Evolutionary conservation across 768 basidiomycete genomes (phyloP).

Genomic region (Agrocybe praecox): DNA sequence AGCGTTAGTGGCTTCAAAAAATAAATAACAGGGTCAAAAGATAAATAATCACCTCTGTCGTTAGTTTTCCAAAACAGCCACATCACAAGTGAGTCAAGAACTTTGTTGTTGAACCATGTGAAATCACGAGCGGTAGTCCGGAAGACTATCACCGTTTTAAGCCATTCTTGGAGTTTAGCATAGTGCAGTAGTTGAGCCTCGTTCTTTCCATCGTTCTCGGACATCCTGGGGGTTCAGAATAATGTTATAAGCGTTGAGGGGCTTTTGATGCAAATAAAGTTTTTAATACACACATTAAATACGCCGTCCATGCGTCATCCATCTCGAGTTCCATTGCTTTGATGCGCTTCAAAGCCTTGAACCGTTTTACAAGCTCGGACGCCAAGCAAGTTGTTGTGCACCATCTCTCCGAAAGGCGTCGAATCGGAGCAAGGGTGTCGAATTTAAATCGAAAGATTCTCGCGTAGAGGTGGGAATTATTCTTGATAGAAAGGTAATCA

Average conservation of each 20-base stretch:
- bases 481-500: constrained; percentile 32
- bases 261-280: not conserved
- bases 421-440: constrained; percentile 38
- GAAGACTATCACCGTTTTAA: constrained; percentile 18
- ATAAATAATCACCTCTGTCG: constrained; percentile 33
- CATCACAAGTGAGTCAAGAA: constrained; percentile 37
- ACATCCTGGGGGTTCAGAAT: constrained; percentile 25
- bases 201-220: constrained; percentile 54
- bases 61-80: constrained; percentile 53
- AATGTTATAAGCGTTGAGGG: not conserved
- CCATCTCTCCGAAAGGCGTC: constrained; percentile 41
- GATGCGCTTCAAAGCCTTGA: constrained; percentile 42
- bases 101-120: constrained; percentile 30
- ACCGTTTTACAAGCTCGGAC: constrained; percentile 46
- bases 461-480: constrained; percentile 42
- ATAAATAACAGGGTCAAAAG: not conserved
- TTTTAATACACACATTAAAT: constrained; percentile 41
- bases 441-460: constrained; percentile 48
- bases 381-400: constrained; percentile 37
- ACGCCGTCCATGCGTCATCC: constrained; percentile 56
- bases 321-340: constrained; percentile 22
- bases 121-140: constrained; percentile 14
- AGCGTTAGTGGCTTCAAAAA: not conserved
- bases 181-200: constrained; percentile 42
- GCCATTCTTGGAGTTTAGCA: constrained; percentile 35